Evolutionary conservation across 805 yeast species (phyloP).

Genomic region (Lipomyces spencermartinsiae): DNA sequence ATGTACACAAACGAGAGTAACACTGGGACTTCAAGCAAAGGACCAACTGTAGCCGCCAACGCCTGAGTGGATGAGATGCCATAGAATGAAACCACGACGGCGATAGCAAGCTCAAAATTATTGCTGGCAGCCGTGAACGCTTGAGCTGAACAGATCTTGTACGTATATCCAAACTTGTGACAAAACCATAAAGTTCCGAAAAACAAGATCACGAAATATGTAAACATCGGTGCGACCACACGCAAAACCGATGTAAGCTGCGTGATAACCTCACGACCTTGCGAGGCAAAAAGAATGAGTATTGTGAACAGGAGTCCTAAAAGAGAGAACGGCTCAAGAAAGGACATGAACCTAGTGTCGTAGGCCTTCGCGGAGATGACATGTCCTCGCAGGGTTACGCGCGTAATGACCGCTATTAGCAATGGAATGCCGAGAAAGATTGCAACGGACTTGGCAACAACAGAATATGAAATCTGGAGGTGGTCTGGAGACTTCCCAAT

Average conservation of each 20-base stretch:
- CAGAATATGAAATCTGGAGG: conserved; percentile 45
- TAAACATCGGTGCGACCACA: conserved; percentile 57
- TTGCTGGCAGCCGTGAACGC: conserved; percentile 62
- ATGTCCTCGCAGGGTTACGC: conserved; percentile 49
- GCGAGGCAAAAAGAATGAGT: conserved; percentile 57
- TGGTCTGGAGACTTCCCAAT: conserved; percentile 45
- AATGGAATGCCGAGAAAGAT: conserved; percentile 63
- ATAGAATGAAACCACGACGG: conserved; percentile 59
- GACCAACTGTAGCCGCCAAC: conserved; percentile 66
- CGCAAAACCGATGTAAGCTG: conserved; percentile 58
- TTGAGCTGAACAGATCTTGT: conserved; percentile 55
- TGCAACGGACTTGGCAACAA: conserved; percentile 58
- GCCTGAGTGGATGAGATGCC: conserved; percentile 60
- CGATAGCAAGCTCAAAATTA: conserved; percentile 46
- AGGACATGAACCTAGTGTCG: conserved; percentile 49
- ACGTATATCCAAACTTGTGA: conserved; percentile 42
- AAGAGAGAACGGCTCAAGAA: conserved; percentile 57
- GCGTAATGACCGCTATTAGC: conserved; percentile 53
- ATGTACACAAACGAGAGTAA: conserved; percentile 44
- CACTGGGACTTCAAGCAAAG: conserved; percentile 64
- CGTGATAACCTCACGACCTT: conserved; percentile 56
- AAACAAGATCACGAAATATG: conserved; percentile 58
- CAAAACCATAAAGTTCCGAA: conserved; percentile 51
- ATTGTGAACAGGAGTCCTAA: conserved; percentile 60
- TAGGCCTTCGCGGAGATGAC: conserved; percentile 40